A percentile compares a stretch with the other conserved stretches of the same genome.
Evolutionary conservation across 345 rosid genomes (phyloP).

Genomic region (Cardamine occulta): DNA sequence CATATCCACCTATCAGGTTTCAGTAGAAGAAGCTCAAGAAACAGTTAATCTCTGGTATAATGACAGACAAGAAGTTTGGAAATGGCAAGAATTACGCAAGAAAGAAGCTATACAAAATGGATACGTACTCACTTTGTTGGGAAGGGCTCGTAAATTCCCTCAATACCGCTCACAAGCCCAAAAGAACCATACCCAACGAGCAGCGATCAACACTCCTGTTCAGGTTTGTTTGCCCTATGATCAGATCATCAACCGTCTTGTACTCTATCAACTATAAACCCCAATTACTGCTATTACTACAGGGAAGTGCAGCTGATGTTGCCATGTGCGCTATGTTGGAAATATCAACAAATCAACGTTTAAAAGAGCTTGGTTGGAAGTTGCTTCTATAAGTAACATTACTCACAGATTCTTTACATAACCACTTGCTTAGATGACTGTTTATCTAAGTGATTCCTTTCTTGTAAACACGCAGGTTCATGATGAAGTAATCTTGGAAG

Average conservation of each 20-base stretch:
- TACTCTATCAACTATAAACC: conserved; percentile 17
- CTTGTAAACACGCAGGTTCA: conserved; percentile 61
- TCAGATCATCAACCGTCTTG: conserved; percentile 12
- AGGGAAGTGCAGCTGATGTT: conserved; percentile 99
- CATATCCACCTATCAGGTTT: conserved; percentile 56
- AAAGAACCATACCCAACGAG: conserved; percentile 72
- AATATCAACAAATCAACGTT: conserved; percentile 59
- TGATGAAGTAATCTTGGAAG: conserved; percentile 96
- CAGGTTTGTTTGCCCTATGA: conserved; percentile 55
- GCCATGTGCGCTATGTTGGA: conserved; percentile 94
- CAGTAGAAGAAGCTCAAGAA: conserved; percentile 73
- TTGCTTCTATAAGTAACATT: conserved; percentile 78
- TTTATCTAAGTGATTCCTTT: conserved; percentile 10
- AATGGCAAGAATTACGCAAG: conserved; percentile 82
- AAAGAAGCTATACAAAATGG: conserved; percentile 60
- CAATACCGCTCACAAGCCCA: conserved; percentile 50
- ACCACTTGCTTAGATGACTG: conserved; percentile 9
- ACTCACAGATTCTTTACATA: neutral
- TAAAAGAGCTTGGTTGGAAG: conserved; percentile 85
- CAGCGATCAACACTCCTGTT: conserved; percentile 96
- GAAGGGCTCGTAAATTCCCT: conserved; percentile 86
- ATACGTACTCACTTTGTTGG: conserved; percentile 74
- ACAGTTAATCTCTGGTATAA: conserved; percentile 88
- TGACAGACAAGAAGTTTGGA: conserved; percentile 81
- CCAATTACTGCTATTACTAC: conserved; percentile 19